These are phyloP conservation scores for Hypoxylon sp. DNA, from an alignment of 2,329 filamentous ascomycete genomes.

Conservation along the genomic window DNA sequence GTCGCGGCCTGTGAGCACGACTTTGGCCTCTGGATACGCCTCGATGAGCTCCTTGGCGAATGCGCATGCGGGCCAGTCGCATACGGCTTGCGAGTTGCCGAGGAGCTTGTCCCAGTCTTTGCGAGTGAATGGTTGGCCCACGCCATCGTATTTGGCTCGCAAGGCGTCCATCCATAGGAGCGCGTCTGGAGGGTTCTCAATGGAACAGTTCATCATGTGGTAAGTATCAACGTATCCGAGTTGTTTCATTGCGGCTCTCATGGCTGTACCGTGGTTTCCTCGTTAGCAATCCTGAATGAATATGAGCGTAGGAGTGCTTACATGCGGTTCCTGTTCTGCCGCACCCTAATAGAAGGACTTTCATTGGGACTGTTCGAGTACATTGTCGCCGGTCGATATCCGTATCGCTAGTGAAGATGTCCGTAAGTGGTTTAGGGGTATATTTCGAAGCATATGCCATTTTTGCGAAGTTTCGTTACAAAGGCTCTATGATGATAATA, in stretches of 20 bases:
- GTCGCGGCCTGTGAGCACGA: conserved; percentile 75
- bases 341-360: conserved; percentile 76
- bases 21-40: conserved; percentile 79
- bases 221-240: conserved; percentile 78
- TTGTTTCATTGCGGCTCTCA: conserved; percentile 74
- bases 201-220: conserved; percentile 79
- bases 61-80: conserved; percentile 76
- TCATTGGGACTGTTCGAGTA: conserved; percentile 77
- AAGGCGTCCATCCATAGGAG: conserved; percentile 79
- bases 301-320: conserved; percentile 53
- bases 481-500: background rate
- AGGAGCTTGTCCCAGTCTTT: conserved; percentile 78
- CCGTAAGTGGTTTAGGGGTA: conserved; percentile 63
- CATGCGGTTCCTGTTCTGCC: conserved; percentile 79
- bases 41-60: conserved; percentile 79
- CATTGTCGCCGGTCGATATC: conserved; percentile 76
- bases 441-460: conserved; percentile 52
- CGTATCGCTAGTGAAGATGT: conserved; percentile 74
- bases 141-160: conserved; percentile 67
- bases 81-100: conserved; percentile 75
- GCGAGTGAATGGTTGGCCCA: conserved; percentile 71
- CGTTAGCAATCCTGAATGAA: background rate
- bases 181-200: conserved; percentile 76
- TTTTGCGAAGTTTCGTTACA: conserved; percentile 3
- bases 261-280: conserved; percentile 58